Evolutionary conservation across 2,329 filamentous ascomycete genomes (phyloP).

Genomic region (Plenodomus lindquistii): DNA sequence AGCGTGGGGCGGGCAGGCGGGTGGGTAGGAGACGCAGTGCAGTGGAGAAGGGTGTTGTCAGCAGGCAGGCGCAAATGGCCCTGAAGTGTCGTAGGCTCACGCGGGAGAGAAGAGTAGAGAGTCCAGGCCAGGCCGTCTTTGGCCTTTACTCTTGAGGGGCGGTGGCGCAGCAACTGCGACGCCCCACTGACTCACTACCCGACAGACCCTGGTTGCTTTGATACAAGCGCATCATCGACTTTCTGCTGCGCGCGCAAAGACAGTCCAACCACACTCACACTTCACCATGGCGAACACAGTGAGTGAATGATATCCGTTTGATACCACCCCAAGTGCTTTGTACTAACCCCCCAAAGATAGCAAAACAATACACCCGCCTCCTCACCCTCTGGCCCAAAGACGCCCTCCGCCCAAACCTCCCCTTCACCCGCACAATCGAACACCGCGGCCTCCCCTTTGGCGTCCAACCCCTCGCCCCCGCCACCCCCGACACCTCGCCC

Average conservation of each 20-base stretch:
- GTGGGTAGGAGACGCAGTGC: constrained; percentile 3
- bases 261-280: background rate
- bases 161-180: background rate
- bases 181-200: background rate
- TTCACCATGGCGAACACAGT: constrained; percentile 23
- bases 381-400: constrained; percentile 56
- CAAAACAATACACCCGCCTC: constrained; percentile 56
- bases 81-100: constrained; percentile 10
- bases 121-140: background rate
- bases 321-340: background rate
- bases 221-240: constrained; percentile 11
- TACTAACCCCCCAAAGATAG: constrained; percentile 26
- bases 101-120: no score
- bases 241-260: constrained; percentile 1
- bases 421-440: constrained; percentile 51
- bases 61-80: constrained; percentile 7
- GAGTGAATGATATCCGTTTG: constrained; percentile 6
- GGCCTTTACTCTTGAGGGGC: background rate
- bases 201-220: background rate
- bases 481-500: no score
- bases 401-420: constrained; percentile 52
- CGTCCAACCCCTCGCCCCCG: constrained; percentile 29
- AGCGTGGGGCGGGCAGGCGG: constrained; percentile 6
- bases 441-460: constrained; percentile 41
- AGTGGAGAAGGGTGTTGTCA: constrained; percentile 5